phyloP scores from a whole-genome alignment of 768 basidiomycete genomes.

The Pleurotus eryngii region DNA sequence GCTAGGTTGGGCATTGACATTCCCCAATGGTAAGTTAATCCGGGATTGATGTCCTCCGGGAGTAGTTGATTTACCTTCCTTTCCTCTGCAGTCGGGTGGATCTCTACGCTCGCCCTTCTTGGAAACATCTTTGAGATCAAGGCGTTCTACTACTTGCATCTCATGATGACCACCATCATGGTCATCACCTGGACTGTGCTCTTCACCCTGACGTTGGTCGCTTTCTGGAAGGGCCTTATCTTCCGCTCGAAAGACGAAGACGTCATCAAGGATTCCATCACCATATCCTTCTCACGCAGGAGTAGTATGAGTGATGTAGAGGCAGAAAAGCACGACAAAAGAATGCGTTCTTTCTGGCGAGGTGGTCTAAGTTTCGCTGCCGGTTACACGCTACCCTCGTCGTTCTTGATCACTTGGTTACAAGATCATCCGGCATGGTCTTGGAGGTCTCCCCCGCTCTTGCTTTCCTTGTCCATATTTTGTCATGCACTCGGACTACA shows the following conservation, averaged over 20 bases:
- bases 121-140: slow-evolving; percentile 38
- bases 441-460: not conserved
- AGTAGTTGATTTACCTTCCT: not conserved
- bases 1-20: slow-evolving; percentile 43
- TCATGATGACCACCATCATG: slow-evolving; percentile 38
- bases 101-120: slow-evolving; percentile 35
- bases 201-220: slow-evolving; percentile 35
- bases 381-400: not conserved
- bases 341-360: not conserved
- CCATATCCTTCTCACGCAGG: not conserved
- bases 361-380: not conserved
- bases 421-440: slow-evolving; percentile 3
- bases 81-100: slow-evolving; percentile 37
- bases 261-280: slow-evolving; percentile 33
- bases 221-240: slow-evolving; percentile 40
- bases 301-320: not conserved
- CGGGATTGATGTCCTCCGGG: not conserved
- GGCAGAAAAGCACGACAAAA: not conserved
- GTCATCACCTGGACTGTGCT: slow-evolving; percentile 37
- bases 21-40: slow-evolving; percentile 35
- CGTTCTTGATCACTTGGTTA: not conserved
- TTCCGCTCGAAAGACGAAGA: slow-evolving; percentile 39
- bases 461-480: not conserved
- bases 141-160: slow-evolving; percentile 36
- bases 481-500: not conserved